Evolutionary conservation across 768 basidiomycete species (phyloP).

Genomic region (Boletus eberwhitei): DNA sequence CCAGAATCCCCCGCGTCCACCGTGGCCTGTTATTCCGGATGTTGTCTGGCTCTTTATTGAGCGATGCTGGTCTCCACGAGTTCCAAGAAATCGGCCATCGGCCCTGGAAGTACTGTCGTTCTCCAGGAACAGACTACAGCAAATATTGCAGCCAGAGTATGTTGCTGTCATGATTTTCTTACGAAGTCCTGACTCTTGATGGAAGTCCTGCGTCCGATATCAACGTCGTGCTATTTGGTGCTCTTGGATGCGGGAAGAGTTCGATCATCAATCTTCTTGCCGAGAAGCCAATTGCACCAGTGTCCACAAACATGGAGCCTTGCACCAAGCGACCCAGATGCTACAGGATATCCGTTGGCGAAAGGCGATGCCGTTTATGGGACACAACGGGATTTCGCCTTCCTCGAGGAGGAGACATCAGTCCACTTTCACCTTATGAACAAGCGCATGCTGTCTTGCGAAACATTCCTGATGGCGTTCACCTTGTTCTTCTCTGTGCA

Average conservation of each 20-base stretch:
- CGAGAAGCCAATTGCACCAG: constrained; percentile 16
- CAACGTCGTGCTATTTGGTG: constrained; percentile 17
- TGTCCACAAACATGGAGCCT: constrained; percentile 22
- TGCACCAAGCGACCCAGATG: constrained; percentile 28
- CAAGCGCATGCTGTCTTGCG: constrained; percentile 27
- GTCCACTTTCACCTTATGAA: constrained; percentile 9
- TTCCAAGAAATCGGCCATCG: not conserved
- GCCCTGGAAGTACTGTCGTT: not conserved
- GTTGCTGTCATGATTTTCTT: not conserved
- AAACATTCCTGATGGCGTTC: constrained; percentile 27
- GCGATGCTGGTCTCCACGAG: constrained; percentile 2
- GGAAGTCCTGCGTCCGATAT: not conserved
- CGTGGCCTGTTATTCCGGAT: not conserved
- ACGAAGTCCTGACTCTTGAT: not conserved
- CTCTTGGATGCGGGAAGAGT: constrained; percentile 18
- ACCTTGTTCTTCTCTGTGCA: constrained; percentile 35
- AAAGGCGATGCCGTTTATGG: constrained; percentile 15
- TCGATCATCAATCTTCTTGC: constrained; percentile 20
- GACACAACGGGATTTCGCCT: constrained; percentile 27
- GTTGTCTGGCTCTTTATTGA: not conserved
- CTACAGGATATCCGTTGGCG: not conserved
- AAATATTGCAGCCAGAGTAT: not conserved
- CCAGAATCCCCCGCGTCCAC: not conserved
- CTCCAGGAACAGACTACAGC: not conserved
- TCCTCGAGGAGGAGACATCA: not conserved